Conservation (phyloP, 129 eudicot species). For the Artemisia argyi region DNA sequence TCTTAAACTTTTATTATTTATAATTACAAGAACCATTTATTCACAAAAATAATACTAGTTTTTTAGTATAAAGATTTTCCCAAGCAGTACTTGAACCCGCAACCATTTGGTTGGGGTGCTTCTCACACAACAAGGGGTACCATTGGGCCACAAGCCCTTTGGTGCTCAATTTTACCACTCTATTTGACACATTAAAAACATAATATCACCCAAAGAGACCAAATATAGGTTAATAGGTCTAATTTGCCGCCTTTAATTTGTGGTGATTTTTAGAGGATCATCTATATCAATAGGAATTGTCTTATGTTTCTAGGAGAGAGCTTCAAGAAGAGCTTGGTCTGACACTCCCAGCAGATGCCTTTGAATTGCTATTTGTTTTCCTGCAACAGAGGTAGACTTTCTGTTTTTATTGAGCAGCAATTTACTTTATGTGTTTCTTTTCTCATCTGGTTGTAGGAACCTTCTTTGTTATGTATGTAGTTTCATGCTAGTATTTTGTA, state of each 20-base stretch:
- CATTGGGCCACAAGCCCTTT: too few species aligned
- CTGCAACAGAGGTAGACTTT: conserved; percentile 63
- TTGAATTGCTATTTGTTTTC: conserved; percentile 73
- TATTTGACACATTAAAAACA: background rate
- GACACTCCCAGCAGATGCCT: conserved; percentile 85
- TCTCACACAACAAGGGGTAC: too few species aligned
- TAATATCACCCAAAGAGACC: background rate
- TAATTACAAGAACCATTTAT: background rate
- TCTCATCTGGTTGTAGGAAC: background rate
- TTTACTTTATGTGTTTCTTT: background rate
- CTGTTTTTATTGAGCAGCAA: background rate
- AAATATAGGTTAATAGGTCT: background rate
- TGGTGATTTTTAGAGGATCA: conserved; percentile 4
- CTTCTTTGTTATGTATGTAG: background rate
- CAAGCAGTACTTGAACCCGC: too few species aligned
- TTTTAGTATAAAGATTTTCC: background rate
- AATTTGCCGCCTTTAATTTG: background rate
- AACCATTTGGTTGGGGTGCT: too few species aligned
- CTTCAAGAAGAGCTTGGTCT: conserved; percentile 96
- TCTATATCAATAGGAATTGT: conserved; percentile 2
- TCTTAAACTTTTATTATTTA: too few species aligned
- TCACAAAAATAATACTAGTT: background rate
- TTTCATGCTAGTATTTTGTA: too few species aligned
- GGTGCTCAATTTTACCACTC: background rate
- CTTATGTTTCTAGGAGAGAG: conserved; percentile 75